phyloP scores from a whole-genome alignment of 768 basidiomycete species.

The Serpula lacrymans region DNA sequence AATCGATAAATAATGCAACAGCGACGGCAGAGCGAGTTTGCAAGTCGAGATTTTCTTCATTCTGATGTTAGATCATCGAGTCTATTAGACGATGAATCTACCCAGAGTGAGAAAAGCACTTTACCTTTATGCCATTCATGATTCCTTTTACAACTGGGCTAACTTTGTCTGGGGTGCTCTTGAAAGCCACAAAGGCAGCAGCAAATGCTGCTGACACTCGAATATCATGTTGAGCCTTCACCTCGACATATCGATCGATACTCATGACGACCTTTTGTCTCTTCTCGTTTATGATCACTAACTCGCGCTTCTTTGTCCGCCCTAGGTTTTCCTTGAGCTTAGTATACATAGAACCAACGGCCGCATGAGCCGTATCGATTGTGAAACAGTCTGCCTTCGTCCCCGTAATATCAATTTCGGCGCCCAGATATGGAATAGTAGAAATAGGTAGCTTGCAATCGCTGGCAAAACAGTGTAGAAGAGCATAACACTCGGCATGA shows the following conservation, averaged over 20 bases:
- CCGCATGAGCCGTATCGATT: slow-evolving; percentile 69
- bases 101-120: slow-evolving; percentile 15
- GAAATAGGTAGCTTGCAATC: slow-evolving; percentile 85
- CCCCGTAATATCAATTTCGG: slow-evolving; percentile 72
- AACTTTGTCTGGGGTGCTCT: slow-evolving; percentile 85
- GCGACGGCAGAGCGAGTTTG: slow-evolving; percentile 86
- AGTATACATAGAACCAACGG: slow-evolving; percentile 67
- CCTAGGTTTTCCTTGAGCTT: slow-evolving; percentile 73
- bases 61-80: slow-evolving; percentile 38
- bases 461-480: slow-evolving; percentile 78
- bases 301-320: slow-evolving; percentile 74
- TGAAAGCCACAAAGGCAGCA: slow-evolving; percentile 85
- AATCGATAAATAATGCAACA: slow-evolving; percentile 84
- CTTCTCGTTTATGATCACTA: slow-evolving; percentile 73
- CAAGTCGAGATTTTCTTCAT: slow-evolving; percentile 84
- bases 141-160: slow-evolving; percentile 95
- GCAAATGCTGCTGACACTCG: slow-evolving; percentile 89
- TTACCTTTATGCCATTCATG: slow-evolving; percentile 96
- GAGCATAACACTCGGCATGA: slow-evolving; percentile 70
- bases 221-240: slow-evolving; percentile 82
- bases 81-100: slow-evolving; percentile 3
- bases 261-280: slow-evolving; percentile 61
- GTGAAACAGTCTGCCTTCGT: slow-evolving; percentile 68
- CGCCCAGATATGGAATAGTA: slow-evolving; percentile 75
- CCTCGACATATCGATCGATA: slow-evolving; percentile 76